Evolutionary conservation across 106 monocot genomes (phyloP), one percentile per base, ranked within the genome.

Genomic region (Xerophyta viscosa): DNA sequence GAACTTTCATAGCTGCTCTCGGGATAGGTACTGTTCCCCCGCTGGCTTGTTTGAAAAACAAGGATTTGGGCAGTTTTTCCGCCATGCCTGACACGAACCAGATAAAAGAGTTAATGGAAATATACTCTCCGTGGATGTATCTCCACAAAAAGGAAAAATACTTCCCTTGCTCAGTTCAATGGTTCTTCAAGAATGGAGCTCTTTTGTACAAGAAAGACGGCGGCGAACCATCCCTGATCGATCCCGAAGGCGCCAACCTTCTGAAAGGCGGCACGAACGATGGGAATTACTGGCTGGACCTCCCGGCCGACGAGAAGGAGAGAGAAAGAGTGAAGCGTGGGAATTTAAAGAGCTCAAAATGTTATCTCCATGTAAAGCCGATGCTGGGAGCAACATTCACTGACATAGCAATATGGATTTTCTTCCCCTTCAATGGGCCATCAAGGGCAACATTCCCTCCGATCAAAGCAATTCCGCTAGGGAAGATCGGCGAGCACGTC

Each of bases 381-480:
- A 71, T 72, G 74, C 60, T 77, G 7, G 88, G 88, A 0, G 88
- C 47, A 7, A 78, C 77, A 6, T 66, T 64, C 71, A 93, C 93
- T 1, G 93, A 93, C 25, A 21, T 93, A 0, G 87, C 64, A 5
- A 29, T 75, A 0, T 93, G 93, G 87, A 26, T 93, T 21, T 93
- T 87, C 63, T 88, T 70, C 65, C 88, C 93, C 7, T 93, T 93
- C 75, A 93, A 93, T 19, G 93, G 93, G 0, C 63, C 69, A 0
- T 83, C 69, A 5, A 79, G 44, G 61, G 87, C 77, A 0, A 80
- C 80, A 51, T 64, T 84, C 17, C 45, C 12, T 18, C 23, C 71
- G 24, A 17, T 67, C 10, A 70, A 54, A 44, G 43, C 15, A 24
- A 20, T 93, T 27, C 8, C 53, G 4, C 37, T 93, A 2, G 82